Conservation (phyloP, 345 rosid genomes). For the Populus deltoides region DNA sequence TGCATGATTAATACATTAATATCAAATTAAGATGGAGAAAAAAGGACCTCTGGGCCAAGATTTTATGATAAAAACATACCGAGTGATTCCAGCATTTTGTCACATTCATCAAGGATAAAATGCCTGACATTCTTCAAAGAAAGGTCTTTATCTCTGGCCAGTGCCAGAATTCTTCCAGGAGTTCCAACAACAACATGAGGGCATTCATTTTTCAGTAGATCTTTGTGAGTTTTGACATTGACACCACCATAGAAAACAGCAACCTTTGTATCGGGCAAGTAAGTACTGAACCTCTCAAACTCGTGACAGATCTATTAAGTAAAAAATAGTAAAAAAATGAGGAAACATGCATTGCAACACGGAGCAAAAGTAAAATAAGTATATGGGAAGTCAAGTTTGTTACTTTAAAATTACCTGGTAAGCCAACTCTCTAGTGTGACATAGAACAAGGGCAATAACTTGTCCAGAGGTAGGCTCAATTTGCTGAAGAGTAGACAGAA, state of each 20-base stretch:
- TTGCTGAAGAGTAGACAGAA: slow-evolving; percentile 83
- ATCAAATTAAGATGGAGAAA: not conserved
- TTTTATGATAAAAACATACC: slow-evolving; percentile 38
- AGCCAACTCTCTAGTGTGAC: slow-evolving; percentile 96
- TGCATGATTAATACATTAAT: not conserved
- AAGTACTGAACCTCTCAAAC: slow-evolving; percentile 94
- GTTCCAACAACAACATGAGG: slow-evolving; percentile 99
- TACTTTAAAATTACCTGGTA: slow-evolving; percentile 58
- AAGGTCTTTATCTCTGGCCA: slow-evolving; percentile 89
- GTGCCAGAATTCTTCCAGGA: slow-evolving; percentile 88
- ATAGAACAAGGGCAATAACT: slow-evolving; percentile 86
- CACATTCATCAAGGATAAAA: slow-evolving; percentile 98
- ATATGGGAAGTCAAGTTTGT: not conserved
- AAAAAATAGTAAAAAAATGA: not conserved
- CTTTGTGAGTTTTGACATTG: slow-evolving; percentile 82
- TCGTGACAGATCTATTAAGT: slow-evolving; percentile 79
- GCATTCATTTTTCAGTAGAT: slow-evolving; percentile 91
- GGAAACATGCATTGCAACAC: not conserved
- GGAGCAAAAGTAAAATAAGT: not conserved
- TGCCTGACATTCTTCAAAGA: slow-evolving; percentile 98
- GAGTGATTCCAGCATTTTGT: slow-evolving; percentile 99
- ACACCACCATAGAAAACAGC: slow-evolving; percentile 98
- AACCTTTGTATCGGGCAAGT: slow-evolving; percentile 82
- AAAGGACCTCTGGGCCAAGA: not conserved
- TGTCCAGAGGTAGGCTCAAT: slow-evolving; percentile 89